Evolutionary conservation across 2,329 filamentous ascomycete genomes (phyloP).

Genomic region (Penicillium olsonii): DNA sequence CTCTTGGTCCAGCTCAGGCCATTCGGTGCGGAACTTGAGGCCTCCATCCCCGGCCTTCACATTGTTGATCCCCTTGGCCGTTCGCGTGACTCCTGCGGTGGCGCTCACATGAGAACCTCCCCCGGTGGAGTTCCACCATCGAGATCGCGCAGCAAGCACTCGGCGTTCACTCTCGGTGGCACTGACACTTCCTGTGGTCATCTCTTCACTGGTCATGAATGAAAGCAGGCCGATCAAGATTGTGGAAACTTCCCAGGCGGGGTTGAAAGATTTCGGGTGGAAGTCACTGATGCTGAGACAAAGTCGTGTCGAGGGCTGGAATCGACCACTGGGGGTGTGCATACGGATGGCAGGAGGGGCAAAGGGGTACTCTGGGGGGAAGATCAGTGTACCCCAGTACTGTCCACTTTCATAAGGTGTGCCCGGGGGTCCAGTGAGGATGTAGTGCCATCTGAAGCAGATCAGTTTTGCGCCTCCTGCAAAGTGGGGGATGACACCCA

Average conservation of each 20-base stretch:
- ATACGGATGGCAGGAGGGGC: conserved; percentile 96
- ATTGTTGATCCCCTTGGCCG: conserved; percentile 69
- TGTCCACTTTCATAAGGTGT: conserved; percentile 94
- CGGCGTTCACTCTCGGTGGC: conserved; percentile 75
- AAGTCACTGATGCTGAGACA: conserved; percentile 97
- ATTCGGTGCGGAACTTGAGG: conserved; percentile 83
- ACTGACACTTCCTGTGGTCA: conserved; percentile 90
- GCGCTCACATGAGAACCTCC: conserved; percentile 68
- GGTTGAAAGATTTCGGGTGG: conserved; percentile 97
- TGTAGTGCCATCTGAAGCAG: conserved; percentile 77
- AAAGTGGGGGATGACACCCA: conserved; percentile 43
- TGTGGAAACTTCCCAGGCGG: conserved; percentile 95
- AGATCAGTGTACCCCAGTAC: conserved; percentile 96
- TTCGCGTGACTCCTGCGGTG: conserved; percentile 53
- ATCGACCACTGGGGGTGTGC: conserved; percentile 95
- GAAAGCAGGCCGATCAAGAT: conserved; percentile 91
- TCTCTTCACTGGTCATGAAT: conserved; percentile 99
- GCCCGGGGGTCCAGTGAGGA: conserved; percentile 89
- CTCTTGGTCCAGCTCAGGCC: conserved; percentile 83
- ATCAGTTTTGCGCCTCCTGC: conserved; percentile 13
- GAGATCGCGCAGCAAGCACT: conserved; percentile 72
- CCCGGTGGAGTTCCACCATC: conserved; percentile 97
- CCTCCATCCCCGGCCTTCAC: conserved; percentile 91
- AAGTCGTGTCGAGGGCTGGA: conserved; percentile 86
- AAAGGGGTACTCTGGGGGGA: conserved; percentile 95